Evolutionary conservation across 1,139 yeast genomes (phyloP), one percentile per base, ranked within the genome.

Genomic region (Hansenula sp.): DNA sequence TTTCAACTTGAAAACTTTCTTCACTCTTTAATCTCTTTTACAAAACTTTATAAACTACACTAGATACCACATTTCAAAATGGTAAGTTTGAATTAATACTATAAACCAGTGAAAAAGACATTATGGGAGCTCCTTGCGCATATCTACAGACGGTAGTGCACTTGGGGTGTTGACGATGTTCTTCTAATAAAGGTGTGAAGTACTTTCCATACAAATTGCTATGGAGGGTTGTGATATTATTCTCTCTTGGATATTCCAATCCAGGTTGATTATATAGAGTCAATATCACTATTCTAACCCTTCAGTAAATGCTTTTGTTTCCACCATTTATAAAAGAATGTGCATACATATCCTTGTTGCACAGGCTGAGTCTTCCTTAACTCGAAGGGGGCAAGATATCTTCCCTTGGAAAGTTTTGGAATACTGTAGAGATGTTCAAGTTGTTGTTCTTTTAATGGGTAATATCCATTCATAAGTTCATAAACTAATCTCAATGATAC

Each of bases 401-500:
- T 21, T n/a, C n/a, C n/a, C n/a, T n/a, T n/a, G n/a, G n/a, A n/a
- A n/a, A n/a, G n/a, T n/a, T n/a, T n/a, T n/a, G n/a, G 21, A 29
- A 42, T 41, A 41, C 50, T 50, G 49, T 48, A 50, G 49, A 47
- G 51, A 43, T 41, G 36, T 40, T 40, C 30, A 28, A 42, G 29
- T 27, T 15, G 18, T 12, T 12, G 27, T 24, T 38, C 30, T 21
- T n/a, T 21, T 15, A n/a, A n/a, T n/a, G 19, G 9, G 27, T 16
- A 10, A 30, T 18, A 21, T 19, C 18, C 10, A 33, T 38, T 44
- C 32, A 36, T 34, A 21, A 34, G 38, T 31, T 30, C 41, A 44
- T 49, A 57, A 59, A 59, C 59, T 61, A 65, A 61, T 68, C 84
- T 83, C 88, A 79, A 84, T 84, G 91, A 84, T 81, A 68, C 75